Evolutionary conservation across 2,329 filamentous ascomycete genomes (phyloP).

Genomic region (Xylaria sp.): DNA sequence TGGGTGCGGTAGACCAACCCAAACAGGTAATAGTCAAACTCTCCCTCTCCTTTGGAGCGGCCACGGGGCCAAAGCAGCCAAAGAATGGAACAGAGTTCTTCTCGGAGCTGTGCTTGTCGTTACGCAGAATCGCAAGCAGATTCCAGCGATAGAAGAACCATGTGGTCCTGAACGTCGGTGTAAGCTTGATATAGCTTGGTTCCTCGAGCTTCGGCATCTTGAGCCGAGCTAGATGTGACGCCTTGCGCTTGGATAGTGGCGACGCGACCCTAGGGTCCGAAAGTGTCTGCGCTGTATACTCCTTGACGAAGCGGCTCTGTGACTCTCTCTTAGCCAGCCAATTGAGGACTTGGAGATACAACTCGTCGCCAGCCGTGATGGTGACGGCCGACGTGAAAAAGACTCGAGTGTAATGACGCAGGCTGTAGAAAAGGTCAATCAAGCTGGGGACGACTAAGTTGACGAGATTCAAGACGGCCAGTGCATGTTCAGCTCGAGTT

Average conservation of each 20-base stretch:
- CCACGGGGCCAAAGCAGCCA: constrained; percentile 5
- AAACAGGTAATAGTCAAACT: constrained; percentile 50
- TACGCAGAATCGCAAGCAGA: constrained; percentile 51
- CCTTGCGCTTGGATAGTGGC: not conserved
- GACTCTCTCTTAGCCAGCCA: constrained; percentile 39
- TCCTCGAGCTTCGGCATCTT: not conserved
- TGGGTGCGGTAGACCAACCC: constrained; percentile 49
- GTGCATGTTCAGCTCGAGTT: not conserved
- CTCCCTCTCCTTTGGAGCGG: not conserved
- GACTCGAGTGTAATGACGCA: constrained; percentile 17
- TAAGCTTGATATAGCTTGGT: constrained; percentile 46
- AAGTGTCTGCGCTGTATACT: constrained; percentile 28
- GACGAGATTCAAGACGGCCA: constrained; percentile 10
- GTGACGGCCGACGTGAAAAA: constrained; percentile 31
- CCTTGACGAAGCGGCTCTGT: constrained; percentile 16
- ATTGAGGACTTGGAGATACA: constrained; percentile 25
- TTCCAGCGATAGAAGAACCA: constrained; percentile 51
- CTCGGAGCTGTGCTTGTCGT: constrained; percentile 1
- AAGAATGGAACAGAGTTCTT: not conserved
- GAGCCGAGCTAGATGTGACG: no score
- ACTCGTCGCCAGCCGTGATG: constrained; percentile 17
- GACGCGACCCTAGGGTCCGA: not conserved
- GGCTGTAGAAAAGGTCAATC: not conserved
- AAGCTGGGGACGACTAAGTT: constrained; percentile 9
- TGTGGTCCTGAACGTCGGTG: constrained; percentile 51